Conservation (phyloP, 148 eudicot genomes). For the Diospyros kaki region DNA sequence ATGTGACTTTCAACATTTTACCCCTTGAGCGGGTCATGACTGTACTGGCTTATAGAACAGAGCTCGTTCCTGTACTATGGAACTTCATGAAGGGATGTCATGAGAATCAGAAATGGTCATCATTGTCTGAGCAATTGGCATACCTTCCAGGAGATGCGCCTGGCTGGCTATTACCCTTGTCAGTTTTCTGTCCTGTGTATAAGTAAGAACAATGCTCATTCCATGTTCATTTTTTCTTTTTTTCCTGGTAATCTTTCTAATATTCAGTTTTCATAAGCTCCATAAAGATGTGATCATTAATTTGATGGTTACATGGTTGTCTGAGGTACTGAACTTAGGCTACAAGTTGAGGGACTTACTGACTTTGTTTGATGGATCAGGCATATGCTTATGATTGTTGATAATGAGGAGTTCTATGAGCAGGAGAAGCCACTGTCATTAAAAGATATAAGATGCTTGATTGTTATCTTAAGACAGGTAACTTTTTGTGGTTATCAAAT, state of each 20-base stretch:
- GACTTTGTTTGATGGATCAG: constrained; percentile 35
- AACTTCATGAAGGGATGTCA: constrained; percentile 88
- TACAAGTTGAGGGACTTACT: constrained; percentile 5
- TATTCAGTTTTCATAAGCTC: background rate
- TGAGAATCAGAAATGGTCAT: constrained; percentile 72
- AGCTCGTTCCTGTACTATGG: constrained; percentile 85
- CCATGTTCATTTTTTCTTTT: background rate
- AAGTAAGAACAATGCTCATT: constrained; percentile 51
- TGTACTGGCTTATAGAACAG: constrained; percentile 82
- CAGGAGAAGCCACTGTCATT: constrained; percentile 85
- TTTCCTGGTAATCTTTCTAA: too few relatives aligned
- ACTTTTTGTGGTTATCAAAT: constrained; percentile 1
- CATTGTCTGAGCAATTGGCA: constrained; percentile 54
- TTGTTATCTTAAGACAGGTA: constrained; percentile 92
- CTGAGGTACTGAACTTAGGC: background rate
- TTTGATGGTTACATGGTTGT: background rate
- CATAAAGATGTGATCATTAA: background rate
- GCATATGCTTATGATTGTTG: constrained; percentile 98
- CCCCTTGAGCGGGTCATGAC: constrained; percentile 86
- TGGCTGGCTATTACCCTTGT: constrained; percentile 93
- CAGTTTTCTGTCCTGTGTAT: constrained; percentile 94
- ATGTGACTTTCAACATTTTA: constrained; percentile 75
- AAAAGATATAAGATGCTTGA: constrained; percentile 74
- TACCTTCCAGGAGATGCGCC: constrained; percentile 71
- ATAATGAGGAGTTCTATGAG: constrained; percentile 96